Evolutionary conservation across 2,329 filamentous ascomycete genomes (phyloP).

Genomic region (Cladosporium sp.): DNA sequence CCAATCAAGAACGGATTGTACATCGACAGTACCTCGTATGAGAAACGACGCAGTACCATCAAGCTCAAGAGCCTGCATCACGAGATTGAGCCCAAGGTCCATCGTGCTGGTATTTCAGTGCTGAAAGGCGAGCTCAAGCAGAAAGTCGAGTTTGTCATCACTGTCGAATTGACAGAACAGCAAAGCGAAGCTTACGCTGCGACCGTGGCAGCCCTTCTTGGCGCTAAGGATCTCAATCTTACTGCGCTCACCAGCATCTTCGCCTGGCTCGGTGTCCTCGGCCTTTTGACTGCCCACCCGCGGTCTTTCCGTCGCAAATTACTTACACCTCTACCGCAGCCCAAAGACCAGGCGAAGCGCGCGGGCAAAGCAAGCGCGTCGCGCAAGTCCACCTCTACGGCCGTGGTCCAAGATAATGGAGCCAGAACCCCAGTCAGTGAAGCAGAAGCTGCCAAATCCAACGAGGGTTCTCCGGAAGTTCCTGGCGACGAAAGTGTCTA

Average conservation of each 20-base stretch:
- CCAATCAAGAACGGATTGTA: slow-evolving; percentile 75
- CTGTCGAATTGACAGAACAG: slow-evolving; percentile 65
- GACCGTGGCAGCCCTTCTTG: slow-evolving; percentile 50
- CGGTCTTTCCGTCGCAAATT: slow-evolving; percentile 55
- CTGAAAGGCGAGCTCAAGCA: slow-evolving; percentile 68
- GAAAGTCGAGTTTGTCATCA: slow-evolving; percentile 82
- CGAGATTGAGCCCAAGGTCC: slow-evolving; percentile 70
- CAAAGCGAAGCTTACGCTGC: slow-evolving; percentile 66
- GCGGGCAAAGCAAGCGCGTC: not conserved
- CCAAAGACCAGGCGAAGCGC: not conserved
- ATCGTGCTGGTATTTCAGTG: slow-evolving; percentile 70
- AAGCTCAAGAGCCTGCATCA: slow-evolving; percentile 70
- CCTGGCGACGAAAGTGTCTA: slow-evolving; percentile 37
- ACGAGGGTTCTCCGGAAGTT: slow-evolving; percentile 13
- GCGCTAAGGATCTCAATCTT: slow-evolving; percentile 38
- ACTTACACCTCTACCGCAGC: slow-evolving; percentile 34
- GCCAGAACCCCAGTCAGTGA: not conserved
- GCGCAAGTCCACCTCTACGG: not conserved
- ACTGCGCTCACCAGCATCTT: slow-evolving; percentile 51
- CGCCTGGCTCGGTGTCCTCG: slow-evolving; percentile 58
- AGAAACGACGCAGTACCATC: slow-evolving; percentile 64
- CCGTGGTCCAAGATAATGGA: not conserved
- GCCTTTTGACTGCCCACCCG: slow-evolving; percentile 60
- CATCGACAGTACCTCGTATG: slow-evolving; percentile 58
- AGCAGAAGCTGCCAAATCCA: not conserved